Conservation (phyloP, 2,329 filamentous ascomycete species). For the Aspergillus thermomutatus region DNA sequence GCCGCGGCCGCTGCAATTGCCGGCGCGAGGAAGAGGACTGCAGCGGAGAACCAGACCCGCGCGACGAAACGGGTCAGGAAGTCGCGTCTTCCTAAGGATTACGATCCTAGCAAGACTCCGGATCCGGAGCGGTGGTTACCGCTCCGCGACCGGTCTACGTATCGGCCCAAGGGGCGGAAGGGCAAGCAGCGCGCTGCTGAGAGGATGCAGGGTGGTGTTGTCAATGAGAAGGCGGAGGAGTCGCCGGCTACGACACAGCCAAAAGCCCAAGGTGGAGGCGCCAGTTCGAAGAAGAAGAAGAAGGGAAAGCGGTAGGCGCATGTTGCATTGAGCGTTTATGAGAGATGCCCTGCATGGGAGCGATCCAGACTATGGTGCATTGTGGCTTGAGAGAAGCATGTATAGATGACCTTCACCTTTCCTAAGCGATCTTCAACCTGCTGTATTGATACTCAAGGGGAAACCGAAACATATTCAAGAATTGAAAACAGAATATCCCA, state of each 20-base stretch:
- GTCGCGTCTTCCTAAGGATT: slow-evolving; percentile 47
- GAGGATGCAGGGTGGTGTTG: slow-evolving; percentile 79
- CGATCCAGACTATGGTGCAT: neutral
- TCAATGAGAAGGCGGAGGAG: slow-evolving; percentile 68
- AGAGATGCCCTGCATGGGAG: slow-evolving; percentile 11
- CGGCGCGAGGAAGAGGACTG: slow-evolving; percentile 39
- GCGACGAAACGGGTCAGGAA: slow-evolving; percentile 44
- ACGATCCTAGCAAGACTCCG: slow-evolving; percentile 70
- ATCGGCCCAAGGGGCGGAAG: slow-evolving; percentile 88
- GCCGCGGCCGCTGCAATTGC: slow-evolving; percentile 31
- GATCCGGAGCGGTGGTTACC: slow-evolving; percentile 95
- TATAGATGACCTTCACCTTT: neutral
- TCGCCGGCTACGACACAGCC: slow-evolving; percentile 27
- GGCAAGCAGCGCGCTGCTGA: slow-evolving; percentile 77
- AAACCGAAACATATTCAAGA: neutral
- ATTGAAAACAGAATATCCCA: neutral
- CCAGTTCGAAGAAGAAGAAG: slow-evolving; percentile 49
- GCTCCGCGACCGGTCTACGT: slow-evolving; percentile 81
- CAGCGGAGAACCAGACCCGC: slow-evolving; percentile 29
- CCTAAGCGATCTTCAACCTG: neutral
- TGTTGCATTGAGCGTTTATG: slow-evolving; percentile 3
- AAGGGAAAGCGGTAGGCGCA: slow-evolving; percentile 46
- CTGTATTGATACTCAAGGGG: neutral
- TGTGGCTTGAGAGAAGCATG: slow-evolving; percentile 6
- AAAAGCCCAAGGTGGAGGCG: slow-evolving; percentile 31